phyloP scores from a whole-genome alignment of 371 early-diverging fungal genomes.

The Thermomucor indicae-seudaticae region DNA sequence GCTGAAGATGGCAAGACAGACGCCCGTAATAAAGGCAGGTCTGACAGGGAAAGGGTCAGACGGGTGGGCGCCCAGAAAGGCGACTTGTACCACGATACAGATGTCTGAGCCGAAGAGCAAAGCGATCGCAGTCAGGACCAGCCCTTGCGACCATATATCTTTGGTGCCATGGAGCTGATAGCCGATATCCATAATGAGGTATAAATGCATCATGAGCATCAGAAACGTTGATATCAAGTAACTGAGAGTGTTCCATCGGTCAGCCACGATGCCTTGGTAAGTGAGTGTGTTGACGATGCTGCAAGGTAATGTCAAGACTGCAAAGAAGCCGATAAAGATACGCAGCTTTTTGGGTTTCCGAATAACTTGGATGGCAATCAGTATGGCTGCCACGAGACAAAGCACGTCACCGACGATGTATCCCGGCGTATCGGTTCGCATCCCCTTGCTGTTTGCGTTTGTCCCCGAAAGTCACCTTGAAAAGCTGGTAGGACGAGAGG shows the following conservation, averaged over 20 bases:
- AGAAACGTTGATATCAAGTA: constrained; percentile 9
- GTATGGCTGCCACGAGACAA: background rate
- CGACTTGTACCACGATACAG: constrained; percentile 5
- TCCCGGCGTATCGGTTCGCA: background rate
- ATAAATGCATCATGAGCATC: constrained; percentile 13
- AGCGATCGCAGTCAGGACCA: background rate
- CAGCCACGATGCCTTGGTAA: background rate
- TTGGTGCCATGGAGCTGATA: background rate
- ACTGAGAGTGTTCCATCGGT: constrained; percentile 16
- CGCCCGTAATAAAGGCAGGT: constrained; percentile 12
- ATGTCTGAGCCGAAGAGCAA: constrained; percentile 1
- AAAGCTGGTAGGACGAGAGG: no score
- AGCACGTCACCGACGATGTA: background rate
- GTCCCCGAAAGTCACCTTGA: background rate
- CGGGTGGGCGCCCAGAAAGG: background rate
- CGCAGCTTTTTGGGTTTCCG: constrained; percentile 8
- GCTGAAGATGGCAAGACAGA: constrained; percentile 11
- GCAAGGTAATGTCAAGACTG: constrained; percentile 9
- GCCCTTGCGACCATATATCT: constrained; percentile 5
- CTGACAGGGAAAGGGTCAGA: constrained; percentile 6
- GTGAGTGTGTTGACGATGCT: constrained; percentile 9
- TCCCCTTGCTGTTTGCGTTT: background rate
- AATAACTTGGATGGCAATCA: constrained; percentile 5
- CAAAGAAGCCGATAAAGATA: constrained; percentile 1
- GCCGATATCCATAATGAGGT: constrained; percentile 16